phyloP scores from a whole-genome alignment of 306 rosid genomes.

The Vigna radiata region DNA sequence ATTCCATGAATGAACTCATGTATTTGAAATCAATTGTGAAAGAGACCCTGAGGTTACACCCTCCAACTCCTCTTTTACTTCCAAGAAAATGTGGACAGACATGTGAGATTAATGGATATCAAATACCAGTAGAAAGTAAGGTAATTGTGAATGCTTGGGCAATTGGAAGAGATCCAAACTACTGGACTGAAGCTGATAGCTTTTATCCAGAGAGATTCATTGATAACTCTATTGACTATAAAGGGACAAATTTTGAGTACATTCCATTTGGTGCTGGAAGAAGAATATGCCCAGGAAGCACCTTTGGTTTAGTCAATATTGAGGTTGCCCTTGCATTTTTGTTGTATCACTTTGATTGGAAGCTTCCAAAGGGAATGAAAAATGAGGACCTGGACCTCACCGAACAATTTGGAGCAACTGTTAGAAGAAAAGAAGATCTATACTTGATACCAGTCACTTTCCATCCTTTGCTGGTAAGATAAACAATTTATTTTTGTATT shows the following conservation, averaged over 20 bases:
- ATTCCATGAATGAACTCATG: too few relatives aligned
- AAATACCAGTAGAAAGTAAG: not conserved
- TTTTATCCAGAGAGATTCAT: conserved; percentile 29
- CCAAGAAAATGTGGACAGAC: not conserved
- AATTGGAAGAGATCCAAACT: conserved; percentile 51
- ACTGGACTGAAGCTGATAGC: conserved; percentile 36
- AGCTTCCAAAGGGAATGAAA: too few relatives aligned
- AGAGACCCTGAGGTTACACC: conserved; percentile 3
- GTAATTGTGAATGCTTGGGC: conserved; percentile 47
- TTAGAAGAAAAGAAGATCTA: conserved; percentile 16
- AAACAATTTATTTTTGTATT: not conserved
- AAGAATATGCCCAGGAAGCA: too few relatives aligned
- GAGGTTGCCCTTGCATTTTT: too few relatives aligned
- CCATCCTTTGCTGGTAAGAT: not conserved
- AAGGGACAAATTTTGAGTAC: not conserved
- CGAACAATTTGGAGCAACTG: not conserved
- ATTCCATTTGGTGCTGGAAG: too few relatives aligned
- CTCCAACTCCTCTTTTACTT: not conserved
- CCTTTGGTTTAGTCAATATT: too few relatives aligned
- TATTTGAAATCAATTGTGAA: not conserved
- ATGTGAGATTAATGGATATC: not conserved
- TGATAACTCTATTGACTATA: not conserved
- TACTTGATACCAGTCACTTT: conserved; percentile 12
- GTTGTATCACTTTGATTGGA: too few relatives aligned
- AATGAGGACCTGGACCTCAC: not conserved